Percentiles rank a stretch among this genome's conserved stretches.
These are phyloP conservation scores for Truncatella angustata DNA, from an alignment of 2,329 filamentous ascomycete species.

Conservation along the genomic window DNA sequence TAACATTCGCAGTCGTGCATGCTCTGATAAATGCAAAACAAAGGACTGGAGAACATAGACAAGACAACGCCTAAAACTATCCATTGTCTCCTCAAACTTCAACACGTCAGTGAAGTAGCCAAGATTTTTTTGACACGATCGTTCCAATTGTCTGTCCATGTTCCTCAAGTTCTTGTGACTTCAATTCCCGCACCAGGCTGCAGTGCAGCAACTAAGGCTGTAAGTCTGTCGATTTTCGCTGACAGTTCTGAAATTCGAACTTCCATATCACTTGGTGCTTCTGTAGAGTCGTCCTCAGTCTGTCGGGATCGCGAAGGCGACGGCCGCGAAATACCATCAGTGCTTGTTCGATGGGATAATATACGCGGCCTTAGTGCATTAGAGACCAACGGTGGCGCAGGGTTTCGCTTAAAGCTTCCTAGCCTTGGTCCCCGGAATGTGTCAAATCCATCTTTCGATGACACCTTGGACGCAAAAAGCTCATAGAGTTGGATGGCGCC, in stretches of 20 bases:
- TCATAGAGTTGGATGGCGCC: constrained; percentile 69
- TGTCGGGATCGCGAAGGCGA: constrained; percentile 19
- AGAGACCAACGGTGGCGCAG: constrained; percentile 17
- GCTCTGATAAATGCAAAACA: too few relatives aligned
- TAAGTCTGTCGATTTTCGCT: constrained; percentile 58
- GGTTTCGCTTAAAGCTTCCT: constrained; percentile 20
- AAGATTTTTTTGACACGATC: too few relatives aligned
- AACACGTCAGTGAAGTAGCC: too few relatives aligned
- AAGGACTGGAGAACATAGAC: too few relatives aligned
- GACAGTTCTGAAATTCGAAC: constrained; percentile 53
- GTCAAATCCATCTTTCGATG: constrained; percentile 40
- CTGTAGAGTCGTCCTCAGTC: constrained; percentile 32
- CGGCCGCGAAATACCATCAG: constrained; percentile 18
- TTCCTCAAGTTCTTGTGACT: constrained; percentile 17
- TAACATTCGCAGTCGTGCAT: too few relatives aligned
- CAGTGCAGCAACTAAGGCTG: constrained; percentile 48
- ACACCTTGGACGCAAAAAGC: constrained; percentile 39
- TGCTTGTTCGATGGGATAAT: constrained; percentile 21
- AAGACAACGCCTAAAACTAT: too few relatives aligned
- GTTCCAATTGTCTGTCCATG: too few relatives aligned
- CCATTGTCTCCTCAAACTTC: too few relatives aligned
- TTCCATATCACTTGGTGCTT: constrained; percentile 43
- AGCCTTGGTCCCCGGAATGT: constrained; percentile 47
- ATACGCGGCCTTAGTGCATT: constrained; percentile 22
- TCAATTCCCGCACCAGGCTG: constrained; percentile 32